Evolutionary conservation across 495 filamentous ascomycete genomes (phyloP), one percentile per base, ranked within the genome.

Genomic region (Clavariopsis aquatica): DNA sequence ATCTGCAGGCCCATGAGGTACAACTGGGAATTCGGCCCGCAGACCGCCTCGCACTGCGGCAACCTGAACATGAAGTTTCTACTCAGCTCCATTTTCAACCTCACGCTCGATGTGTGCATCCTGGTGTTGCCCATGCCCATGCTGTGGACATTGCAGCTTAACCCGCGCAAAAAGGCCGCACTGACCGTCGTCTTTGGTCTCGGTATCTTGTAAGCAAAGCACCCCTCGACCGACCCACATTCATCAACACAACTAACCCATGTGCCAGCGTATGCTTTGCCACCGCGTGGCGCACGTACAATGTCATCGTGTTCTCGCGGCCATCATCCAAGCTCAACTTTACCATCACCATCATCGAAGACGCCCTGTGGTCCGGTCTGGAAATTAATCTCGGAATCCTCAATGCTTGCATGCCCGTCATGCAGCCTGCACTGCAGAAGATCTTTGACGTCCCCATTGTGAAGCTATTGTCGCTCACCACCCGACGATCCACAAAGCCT

Each of bases 241-340:
- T 12, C 31, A 34, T 34, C 12, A 31, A 23, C 28, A 34, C 31
- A 34, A 34, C 12, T 34, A 5, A 34, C n/a, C n/a, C n/a, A n/a
- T n/a, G n/a, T n/a, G n/a, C n/a, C 31, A 55, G 52, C 34, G 52
- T 55, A 1, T 55, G 52, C 52, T 55, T 55, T 29, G 52, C 27
- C 22, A 34, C 52, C 22, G 52, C 52, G 1, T 55, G 52, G 52
- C 52, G 52, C 12, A 55, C 26, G 1, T 31, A 55, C 52, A 29
- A 31, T 28, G 52, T 55, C 5, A 15, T 55, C 4, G 20, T 28
- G 4, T 55, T 55, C 52, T 38, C 26, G 1, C 24, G 31, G 24
- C 52, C 52, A 29, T 1, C 2, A 22, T 1, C 22, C 1, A n/a
- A 55, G 26, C 19, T 38, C 15, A 55, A 55, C 24, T 55, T 55